Conservation (phyloP, 2,329 filamentous ascomycete species). For the Hypomyces rosellus region DNA sequence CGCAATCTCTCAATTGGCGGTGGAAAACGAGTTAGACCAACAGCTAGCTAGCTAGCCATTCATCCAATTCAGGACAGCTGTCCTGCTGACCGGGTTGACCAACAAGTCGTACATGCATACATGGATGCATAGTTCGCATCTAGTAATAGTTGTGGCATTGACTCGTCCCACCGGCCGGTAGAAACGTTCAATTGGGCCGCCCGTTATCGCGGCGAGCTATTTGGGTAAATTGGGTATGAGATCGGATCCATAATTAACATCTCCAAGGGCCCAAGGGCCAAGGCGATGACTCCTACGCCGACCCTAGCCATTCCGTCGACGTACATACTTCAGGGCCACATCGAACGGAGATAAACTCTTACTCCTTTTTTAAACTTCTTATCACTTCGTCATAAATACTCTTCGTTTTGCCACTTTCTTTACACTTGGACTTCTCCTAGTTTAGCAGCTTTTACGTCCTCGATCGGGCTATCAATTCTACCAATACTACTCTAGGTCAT, state of each 20-base stretch:
- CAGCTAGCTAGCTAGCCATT: background rate
- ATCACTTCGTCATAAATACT: background rate
- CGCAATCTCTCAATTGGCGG: too few relatives aligned
- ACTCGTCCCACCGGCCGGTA: background rate
- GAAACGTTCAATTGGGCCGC: slow-evolving; percentile 2
- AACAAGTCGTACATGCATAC: background rate
- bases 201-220: slow-evolving; percentile 3
- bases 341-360: too few relatives aligned
- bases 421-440: background rate
- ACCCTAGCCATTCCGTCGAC: background rate
- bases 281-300: slow-evolving; percentile 5
- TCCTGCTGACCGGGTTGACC: slow-evolving; percentile 4
- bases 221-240: slow-evolving; percentile 3
- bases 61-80: background rate
- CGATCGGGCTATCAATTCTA: too few relatives aligned
- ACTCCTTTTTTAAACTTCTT: background rate
- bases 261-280: background rate
- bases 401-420: background rate
- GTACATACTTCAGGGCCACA: too few relatives aligned
- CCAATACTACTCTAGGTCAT: background rate
- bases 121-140: background rate
- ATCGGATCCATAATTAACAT: slow-evolving; percentile 1
- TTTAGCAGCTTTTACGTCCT: too few relatives aligned
- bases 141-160: background rate
- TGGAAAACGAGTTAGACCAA: too few relatives aligned